Percentiles rank a stretch among this genome's conserved stretches.
Conservation (phyloP, 2,329 filamentous ascomycete species). For the Grosmannia huntii region DNA sequence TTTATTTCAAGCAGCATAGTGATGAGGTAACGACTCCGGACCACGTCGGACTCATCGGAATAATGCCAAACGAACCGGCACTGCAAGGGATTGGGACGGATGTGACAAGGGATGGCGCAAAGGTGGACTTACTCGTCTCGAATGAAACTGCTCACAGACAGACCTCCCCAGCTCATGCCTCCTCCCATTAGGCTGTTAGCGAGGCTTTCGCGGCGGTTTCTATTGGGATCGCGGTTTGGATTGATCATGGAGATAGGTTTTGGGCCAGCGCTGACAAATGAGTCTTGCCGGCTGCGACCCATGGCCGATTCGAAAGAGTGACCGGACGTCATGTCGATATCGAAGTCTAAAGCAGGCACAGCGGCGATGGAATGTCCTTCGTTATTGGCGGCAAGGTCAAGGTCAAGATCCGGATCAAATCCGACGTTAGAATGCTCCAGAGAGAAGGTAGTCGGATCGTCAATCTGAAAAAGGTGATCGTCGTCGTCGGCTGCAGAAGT, state of each 20-base stretch:
- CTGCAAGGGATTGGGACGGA: not conserved
- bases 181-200: constrained; percentile 60
- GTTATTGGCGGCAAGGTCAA: constrained; percentile 29
- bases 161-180: constrained; percentile 93
- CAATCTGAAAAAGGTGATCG: constrained; percentile 31
- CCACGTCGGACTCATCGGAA: not conserved
- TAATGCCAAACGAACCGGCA: not conserved
- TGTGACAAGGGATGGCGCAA: not conserved
- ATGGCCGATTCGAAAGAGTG: constrained; percentile 45
- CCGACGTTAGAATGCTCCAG: not conserved
- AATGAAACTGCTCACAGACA: constrained; percentile 94
- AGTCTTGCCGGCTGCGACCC: constrained; percentile 48
- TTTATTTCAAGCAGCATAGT: not conserved
- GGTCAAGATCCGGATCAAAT: constrained; percentile 11
- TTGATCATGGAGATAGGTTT: constrained; percentile 57
- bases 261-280: constrained; percentile 51
- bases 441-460: constrained; percentile 16
- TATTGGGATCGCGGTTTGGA: constrained; percentile 46
- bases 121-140: constrained; percentile 62
- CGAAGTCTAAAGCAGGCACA: constrained; percentile 15
- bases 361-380: constrained; percentile 13
- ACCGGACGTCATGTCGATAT: constrained; percentile 45
- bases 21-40: not conserved
- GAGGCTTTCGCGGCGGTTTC: constrained; percentile 47
- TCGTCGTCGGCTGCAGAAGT: constrained; percentile 3